Evolutionary conservation across 2,329 filamentous ascomycete genomes (phyloP).

Genomic region (Fusarium devonianum): DNA sequence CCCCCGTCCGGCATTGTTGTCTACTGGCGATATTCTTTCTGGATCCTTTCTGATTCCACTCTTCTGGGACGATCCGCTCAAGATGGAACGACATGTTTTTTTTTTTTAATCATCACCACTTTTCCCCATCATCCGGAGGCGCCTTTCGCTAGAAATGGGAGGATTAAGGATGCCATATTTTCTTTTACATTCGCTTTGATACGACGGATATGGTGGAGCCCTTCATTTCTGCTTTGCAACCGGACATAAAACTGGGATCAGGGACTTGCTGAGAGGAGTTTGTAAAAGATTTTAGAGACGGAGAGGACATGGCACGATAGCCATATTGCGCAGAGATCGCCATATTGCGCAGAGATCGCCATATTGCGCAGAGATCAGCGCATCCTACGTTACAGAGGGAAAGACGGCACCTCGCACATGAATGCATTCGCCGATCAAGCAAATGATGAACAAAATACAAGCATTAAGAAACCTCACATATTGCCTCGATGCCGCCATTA

Average conservation of each 20-base stretch:
- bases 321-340: no score
- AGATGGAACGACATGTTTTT: constrained; percentile 27
- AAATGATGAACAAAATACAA: constrained; percentile 29
- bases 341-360: no score
- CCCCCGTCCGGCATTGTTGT: constrained; percentile 13
- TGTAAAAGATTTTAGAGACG: constrained; percentile 26
- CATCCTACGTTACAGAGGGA: constrained; percentile 35
- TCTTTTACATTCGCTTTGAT: constrained; percentile 20
- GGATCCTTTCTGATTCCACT: constrained; percentile 6
- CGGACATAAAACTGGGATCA: constrained; percentile 10
- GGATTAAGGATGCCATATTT: constrained; percentile 35
- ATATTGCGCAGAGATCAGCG: constrained; percentile 25
- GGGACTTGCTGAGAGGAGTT: constrained; percentile 2
- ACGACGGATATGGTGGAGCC: constrained; percentile 19
- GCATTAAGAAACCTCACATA: constrained; percentile 28
- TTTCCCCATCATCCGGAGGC: constrained; percentile 24
- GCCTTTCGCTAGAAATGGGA: constrained; percentile 39
- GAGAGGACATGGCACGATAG: constrained; percentile 30
- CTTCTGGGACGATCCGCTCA: constrained; percentile 14
- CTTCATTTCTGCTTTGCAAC: constrained; percentile 1
- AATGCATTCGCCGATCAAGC: constrained; percentile 32
- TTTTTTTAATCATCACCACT: constrained; percentile 19
- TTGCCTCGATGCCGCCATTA: neutral
- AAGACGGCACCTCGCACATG: constrained; percentile 27
- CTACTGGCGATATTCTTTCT: constrained; percentile 11